These are phyloP conservation scores for Russula sp. DNA, from an alignment of 768 basidiomycete genomes.

Conservation along the genomic window DNA sequence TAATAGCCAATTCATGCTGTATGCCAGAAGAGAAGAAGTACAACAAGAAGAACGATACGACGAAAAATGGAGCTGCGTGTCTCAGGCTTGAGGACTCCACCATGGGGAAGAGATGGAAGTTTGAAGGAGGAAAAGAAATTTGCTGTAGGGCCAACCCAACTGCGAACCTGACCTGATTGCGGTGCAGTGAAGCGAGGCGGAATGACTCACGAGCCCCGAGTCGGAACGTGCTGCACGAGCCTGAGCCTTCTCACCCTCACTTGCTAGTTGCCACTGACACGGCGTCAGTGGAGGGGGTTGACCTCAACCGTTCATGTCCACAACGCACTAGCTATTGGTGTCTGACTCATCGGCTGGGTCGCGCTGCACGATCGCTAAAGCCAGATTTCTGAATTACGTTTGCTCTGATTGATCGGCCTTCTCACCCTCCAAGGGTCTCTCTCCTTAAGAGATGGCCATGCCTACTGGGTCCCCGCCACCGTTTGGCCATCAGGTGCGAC, in stretches of 20 bases:
- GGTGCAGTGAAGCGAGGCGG: too few relatives aligned
- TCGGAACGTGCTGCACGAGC: too few relatives aligned
- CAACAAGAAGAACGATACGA: constrained; percentile 37
- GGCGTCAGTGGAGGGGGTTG: too few relatives aligned
- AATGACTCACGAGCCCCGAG: too few relatives aligned
- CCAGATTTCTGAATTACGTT: background rate
- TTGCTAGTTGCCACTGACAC: too few relatives aligned
- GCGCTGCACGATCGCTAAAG: too few relatives aligned
- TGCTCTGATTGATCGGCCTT: background rate
- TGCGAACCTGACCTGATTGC: background rate
- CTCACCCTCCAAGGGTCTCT: too few relatives aligned
- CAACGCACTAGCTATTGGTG: too few relatives aligned
- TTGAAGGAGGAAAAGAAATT: background rate
- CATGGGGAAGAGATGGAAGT: background rate
- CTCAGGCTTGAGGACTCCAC: constrained; percentile 18
- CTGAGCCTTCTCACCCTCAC: too few relatives aligned
- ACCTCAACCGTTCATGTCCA: too few relatives aligned
- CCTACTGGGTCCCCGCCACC: constrained; percentile 29
- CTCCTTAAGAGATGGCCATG: background rate
- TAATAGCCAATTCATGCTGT: constrained; percentile 21
- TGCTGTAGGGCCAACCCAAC: background rate
- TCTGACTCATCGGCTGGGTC: too few relatives aligned
- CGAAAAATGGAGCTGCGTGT: constrained; percentile 29
- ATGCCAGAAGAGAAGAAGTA: constrained; percentile 36
- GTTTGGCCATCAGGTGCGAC: constrained; percentile 51